Percentiles rank a stretch among this genome's conserved stretches.
These are phyloP conservation scores for Coemansia sp. DNA, from an alignment of 192 early-diverging fungal species.

Conservation along the genomic window DNA sequence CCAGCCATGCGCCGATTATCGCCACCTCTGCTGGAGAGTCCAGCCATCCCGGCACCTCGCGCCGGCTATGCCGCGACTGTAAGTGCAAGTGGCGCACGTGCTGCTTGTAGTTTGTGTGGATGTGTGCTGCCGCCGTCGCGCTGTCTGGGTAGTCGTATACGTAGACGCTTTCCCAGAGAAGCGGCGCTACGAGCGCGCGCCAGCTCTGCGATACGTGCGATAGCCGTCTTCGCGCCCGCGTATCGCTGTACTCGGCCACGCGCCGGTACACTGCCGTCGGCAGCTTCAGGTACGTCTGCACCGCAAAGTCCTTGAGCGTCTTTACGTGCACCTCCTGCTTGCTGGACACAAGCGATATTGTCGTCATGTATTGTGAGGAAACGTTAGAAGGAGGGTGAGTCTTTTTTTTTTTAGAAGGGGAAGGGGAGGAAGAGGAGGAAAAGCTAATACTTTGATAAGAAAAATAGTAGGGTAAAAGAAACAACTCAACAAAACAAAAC, in stretches of 20 bases:
- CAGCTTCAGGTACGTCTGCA: slow-evolving; percentile 28
- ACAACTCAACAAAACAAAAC: too few species aligned
- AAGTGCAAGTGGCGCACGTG: slow-evolving; percentile 46
- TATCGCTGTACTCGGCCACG: slow-evolving; percentile 52
- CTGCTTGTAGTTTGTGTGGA: slow-evolving; percentile 41
- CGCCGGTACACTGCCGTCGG: slow-evolving; percentile 44
- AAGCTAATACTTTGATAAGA: too few species aligned
- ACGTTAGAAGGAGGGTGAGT: neutral
- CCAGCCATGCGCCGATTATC: slow-evolving; percentile 52
- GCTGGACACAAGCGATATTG: slow-evolving; percentile 11
- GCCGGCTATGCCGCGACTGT: slow-evolving; percentile 36
- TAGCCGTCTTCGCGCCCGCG: slow-evolving; percentile 41
- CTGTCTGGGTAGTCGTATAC: slow-evolving; percentile 45
- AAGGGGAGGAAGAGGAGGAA: neutral
- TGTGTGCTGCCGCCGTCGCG: slow-evolving; percentile 28
- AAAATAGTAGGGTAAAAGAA: too few species aligned
- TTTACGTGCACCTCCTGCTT: slow-evolving; percentile 29
- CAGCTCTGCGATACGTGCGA: slow-evolving; percentile 53
- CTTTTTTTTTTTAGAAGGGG: neutral
- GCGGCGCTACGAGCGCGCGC: slow-evolving; percentile 43
- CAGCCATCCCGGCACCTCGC: slow-evolving; percentile 49
- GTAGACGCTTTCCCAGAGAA: slow-evolving; percentile 47
- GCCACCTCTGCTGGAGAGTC: slow-evolving; percentile 54
- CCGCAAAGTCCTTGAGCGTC: slow-evolving; percentile 38
- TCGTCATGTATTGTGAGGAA: neutral